phyloP scores from a whole-genome alignment of 2,329 filamentous ascomycete species.

The Colletotrichum cuscutae region DNA sequence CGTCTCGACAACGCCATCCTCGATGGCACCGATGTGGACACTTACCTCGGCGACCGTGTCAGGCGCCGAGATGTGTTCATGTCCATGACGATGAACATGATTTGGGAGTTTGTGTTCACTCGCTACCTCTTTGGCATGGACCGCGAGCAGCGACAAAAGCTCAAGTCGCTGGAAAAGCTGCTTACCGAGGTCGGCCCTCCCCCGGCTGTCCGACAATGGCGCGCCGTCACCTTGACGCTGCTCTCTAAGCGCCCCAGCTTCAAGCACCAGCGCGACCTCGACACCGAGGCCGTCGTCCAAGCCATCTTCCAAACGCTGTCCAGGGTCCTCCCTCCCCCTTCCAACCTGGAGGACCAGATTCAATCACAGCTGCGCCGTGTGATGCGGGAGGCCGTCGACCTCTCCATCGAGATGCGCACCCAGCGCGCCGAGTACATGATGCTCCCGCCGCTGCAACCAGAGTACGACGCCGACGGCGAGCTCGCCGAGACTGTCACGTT shows the following conservation, averaged over 20 bases:
- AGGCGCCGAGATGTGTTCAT: slow-evolving; percentile 94
- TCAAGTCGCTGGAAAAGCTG: slow-evolving; percentile 94
- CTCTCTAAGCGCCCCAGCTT: slow-evolving; percentile 86
- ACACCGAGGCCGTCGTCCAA: slow-evolving; percentile 95
- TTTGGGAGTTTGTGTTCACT: slow-evolving; percentile 99
- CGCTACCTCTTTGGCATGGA: slow-evolving; percentile 99
- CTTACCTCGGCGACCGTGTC: slow-evolving; percentile 87
- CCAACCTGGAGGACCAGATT: slow-evolving; percentile 82
- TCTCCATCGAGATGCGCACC: slow-evolving; percentile 96
- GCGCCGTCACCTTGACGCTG: slow-evolving; percentile 91
- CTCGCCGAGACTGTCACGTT: slow-evolving; percentile 88
- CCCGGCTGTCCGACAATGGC: slow-evolving; percentile 95
- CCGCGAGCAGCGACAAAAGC: slow-evolving; percentile 94
- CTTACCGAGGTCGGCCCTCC: slow-evolving; percentile 87
- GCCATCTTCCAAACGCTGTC: slow-evolving; percentile 86
- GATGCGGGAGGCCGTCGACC: slow-evolving; percentile 85
- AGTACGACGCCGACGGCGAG: slow-evolving; percentile 94
- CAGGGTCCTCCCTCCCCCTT: slow-evolving; percentile 86
- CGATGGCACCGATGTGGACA: slow-evolving; percentile 92
- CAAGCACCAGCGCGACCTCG: slow-evolving; percentile 81
- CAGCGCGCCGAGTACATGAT: slow-evolving; percentile 98
- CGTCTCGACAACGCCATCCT: slow-evolving; percentile 93
- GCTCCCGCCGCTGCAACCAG: slow-evolving; percentile 92
- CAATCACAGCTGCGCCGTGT: slow-evolving; percentile 87
- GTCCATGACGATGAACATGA: slow-evolving; percentile 98